phyloP scores from a whole-genome alignment of 768 basidiomycete species.

The Trametes maxima region DNA sequence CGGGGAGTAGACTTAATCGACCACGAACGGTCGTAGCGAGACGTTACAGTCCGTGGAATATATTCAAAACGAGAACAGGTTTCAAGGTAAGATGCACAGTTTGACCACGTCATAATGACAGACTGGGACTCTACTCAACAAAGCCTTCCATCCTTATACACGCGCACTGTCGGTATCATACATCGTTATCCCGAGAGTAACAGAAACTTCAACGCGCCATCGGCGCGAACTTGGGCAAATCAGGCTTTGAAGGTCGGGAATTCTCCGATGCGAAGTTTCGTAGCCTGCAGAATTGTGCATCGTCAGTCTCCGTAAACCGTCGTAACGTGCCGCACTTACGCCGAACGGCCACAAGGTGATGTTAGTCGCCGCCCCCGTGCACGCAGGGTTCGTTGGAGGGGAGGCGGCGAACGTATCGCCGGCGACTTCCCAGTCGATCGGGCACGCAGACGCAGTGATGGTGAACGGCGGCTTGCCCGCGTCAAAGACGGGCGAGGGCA shows the following conservation, averaged over 20 bases:
- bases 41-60: too few species aligned
- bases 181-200: neutral
- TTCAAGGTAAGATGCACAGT: too few species aligned
- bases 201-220: neutral
- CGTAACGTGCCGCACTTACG: conserved; percentile 41
- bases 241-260: conserved; percentile 32
- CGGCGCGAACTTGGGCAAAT: neutral
- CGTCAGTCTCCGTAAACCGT: conserved; percentile 35
- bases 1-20: too few species aligned
- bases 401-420: conserved; percentile 53
- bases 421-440: conserved; percentile 47
- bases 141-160: too few species aligned
- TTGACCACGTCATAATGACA: too few species aligned
- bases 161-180: neutral
- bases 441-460: conserved; percentile 53
- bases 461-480: conserved; percentile 49
- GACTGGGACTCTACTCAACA: too few species aligned
- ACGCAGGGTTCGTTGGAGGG: conserved; percentile 47
- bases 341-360: conserved; percentile 52
- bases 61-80: too few species aligned
- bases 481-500: conserved; percentile 43
- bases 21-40: too few species aligned
- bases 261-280: conserved; percentile 37
- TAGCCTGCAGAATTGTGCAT: conserved; percentile 26
- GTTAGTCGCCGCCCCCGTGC: conserved; percentile 44